Evolutionary conservation across 371 early-diverging fungal genomes (phyloP).

Genomic region (Apophysomyces elegans): DNA sequence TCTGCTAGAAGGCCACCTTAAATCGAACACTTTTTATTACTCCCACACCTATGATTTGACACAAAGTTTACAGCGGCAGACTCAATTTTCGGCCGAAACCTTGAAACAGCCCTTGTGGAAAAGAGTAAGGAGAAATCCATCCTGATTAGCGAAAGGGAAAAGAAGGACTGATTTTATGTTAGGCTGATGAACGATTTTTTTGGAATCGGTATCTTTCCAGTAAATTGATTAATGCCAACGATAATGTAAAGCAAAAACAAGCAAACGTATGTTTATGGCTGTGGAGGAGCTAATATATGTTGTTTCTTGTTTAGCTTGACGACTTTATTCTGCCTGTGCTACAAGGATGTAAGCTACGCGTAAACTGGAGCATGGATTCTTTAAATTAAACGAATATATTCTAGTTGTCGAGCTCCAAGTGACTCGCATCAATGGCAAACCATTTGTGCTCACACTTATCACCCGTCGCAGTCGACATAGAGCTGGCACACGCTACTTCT

Average conservation of each 20-base stretch:
- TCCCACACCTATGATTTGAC: constrained; percentile 90
- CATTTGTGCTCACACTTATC: constrained; percentile 79
- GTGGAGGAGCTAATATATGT: neutral
- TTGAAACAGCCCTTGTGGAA: constrained; percentile 42
- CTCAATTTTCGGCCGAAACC: constrained; percentile 29
- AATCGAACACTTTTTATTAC: constrained; percentile 76
- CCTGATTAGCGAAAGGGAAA: neutral
- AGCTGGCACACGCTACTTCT: constrained; percentile 90
- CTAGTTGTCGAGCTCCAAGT: constrained; percentile 60
- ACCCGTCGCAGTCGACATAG: constrained; percentile 83
- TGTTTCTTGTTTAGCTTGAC: constrained; percentile 50
- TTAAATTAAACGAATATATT: neutral
- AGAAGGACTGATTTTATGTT: constrained; percentile 9
- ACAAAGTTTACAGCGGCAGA: constrained; percentile 78
- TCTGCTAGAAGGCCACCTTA: constrained; percentile 75
- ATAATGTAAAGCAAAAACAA: constrained; percentile 45
- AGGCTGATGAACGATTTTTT: constrained; percentile 90
- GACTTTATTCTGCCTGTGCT: constrained; percentile 89
- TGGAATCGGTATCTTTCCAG: constrained; percentile 82
- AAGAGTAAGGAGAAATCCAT: constrained; percentile 35
- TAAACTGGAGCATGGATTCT: neutral
- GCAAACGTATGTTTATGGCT: too few relatives aligned
- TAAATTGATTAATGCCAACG: constrained; percentile 65
- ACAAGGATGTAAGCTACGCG: constrained; percentile 79
- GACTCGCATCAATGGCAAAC: constrained; percentile 59